Percentiles rank a stretch among this genome's conserved stretches.
Evolutionary conservation across 768 basidiomycete genomes (phyloP).

Genomic region (Leccinum broughii): DNA sequence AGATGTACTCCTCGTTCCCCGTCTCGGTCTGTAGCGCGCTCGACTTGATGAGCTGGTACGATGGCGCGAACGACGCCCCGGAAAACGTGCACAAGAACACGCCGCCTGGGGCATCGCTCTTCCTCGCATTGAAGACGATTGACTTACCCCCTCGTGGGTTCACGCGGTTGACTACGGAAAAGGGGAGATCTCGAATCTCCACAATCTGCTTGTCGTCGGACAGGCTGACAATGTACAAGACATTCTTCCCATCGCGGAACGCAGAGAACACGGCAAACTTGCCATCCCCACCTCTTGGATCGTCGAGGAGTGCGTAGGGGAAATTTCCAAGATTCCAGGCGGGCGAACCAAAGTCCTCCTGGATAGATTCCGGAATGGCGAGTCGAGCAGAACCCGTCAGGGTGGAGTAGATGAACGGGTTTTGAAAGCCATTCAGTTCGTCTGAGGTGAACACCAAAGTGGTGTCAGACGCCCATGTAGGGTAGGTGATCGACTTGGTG

Average conservation of each 20-base stretch:
- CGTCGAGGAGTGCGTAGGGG: conserved; percentile 48
- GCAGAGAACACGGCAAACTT: conserved; percentile 34
- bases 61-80: conserved; percentile 22
- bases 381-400: conserved; percentile 30
- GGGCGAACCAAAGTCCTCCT: conserved; percentile 58
- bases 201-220: conserved; percentile 24
- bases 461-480: conserved; percentile 58
- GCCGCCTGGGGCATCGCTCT: conserved; percentile 33
- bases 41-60: conserved; percentile 25
- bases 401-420: conserved; percentile 60
- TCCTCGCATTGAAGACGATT: conserved; percentile 38
- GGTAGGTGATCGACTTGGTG: conserved; percentile 55
- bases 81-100: conserved; percentile 33
- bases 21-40: conserved; percentile 20
- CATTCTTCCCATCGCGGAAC: conserved; percentile 33
- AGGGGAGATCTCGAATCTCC: conserved; percentile 35
- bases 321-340: conserved; percentile 53
- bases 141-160: conserved; percentile 22
- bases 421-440: conserved; percentile 57
- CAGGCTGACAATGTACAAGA: conserved; percentile 36
- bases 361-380: conserved; percentile 39
- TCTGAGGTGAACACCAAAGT: conserved; percentile 66
- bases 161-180: conserved; percentile 29
- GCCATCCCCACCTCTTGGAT: conserved; percentile 20
- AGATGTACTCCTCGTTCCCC: conserved; percentile 36